Conservation (phyloP, 768 basidiomycete species). For the Chalciporus chontae region DNA sequence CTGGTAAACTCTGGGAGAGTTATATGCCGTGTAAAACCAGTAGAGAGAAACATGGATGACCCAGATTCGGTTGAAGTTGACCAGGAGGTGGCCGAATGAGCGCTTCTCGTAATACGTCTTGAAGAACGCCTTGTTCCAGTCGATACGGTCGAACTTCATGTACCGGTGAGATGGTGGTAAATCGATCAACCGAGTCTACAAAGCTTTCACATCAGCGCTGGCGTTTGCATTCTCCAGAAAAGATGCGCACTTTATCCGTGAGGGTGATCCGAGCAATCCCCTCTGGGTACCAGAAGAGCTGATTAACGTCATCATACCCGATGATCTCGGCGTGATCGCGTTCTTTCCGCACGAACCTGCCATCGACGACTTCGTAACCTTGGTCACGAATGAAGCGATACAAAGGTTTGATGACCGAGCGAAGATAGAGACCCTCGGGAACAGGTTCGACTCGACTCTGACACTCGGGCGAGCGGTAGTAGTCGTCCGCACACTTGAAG, state of each 20-base stretch:
- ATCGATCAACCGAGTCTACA: constrained; percentile 85
- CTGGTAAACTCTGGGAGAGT: constrained; percentile 83
- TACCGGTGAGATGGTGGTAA: constrained; percentile 88
- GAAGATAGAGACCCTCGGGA: constrained; percentile 92
- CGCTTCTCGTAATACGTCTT: constrained; percentile 99
- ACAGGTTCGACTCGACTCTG: constrained; percentile 90
- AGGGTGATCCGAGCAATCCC: constrained; percentile 91
- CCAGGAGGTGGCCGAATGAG: constrained; percentile 92
- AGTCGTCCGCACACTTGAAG: constrained; percentile 99
- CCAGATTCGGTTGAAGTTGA: constrained; percentile 99
- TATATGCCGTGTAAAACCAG: constrained; percentile 96
- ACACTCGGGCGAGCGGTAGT: constrained; percentile 98
- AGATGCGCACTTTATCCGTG: constrained; percentile 70
- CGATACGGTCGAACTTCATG: constrained; percentile 95
- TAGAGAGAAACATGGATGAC: constrained; percentile 93
- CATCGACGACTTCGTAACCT: constrained; percentile 94
- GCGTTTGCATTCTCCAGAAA: not conserved
- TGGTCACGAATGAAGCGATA: constrained; percentile 98
- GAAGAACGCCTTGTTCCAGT: constrained; percentile 97
- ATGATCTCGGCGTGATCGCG: constrained; percentile 92
- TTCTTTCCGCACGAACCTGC: constrained; percentile 91
- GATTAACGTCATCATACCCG: constrained; percentile 98
- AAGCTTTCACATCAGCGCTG: constrained; percentile 1
- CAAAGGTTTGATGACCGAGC: constrained; percentile 85
- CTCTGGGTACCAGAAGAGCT: constrained; percentile 99